These are phyloP conservation scores for Blastobotrys arbuscula DNA, from an alignment of 1,139 yeast species.

Conservation along the genomic window DNA sequence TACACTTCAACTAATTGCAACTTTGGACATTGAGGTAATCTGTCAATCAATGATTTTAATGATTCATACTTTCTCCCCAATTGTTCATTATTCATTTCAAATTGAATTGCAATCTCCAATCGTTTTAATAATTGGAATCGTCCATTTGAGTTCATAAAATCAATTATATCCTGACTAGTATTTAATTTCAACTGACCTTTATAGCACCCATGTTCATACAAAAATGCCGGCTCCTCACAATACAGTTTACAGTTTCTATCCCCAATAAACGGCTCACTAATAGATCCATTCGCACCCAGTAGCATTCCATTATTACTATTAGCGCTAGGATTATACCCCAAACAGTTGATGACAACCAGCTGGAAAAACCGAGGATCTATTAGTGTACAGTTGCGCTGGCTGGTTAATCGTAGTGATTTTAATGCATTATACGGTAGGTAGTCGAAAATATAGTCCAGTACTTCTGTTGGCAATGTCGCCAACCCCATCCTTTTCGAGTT, in stretches of 20 bases:
- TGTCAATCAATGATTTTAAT: background rate
- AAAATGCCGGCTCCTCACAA: slow-evolving; percentile 5
- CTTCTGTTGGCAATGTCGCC: slow-evolving; percentile 6
- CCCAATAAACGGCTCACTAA: slow-evolving; percentile 1
- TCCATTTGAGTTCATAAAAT: background rate
- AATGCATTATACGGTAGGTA: slow-evolving; percentile 1
- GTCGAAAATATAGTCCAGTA: slow-evolving; percentile 4
- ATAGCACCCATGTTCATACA: slow-evolving; percentile 7
- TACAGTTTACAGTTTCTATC: slow-evolving; percentile 1
- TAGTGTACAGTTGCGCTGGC: background rate
- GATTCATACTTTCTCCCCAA: background rate
- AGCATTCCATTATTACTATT: background rate
- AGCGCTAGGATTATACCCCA: background rate
- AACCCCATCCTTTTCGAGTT: background rate
- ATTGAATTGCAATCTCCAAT: background rate
- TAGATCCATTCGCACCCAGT: background rate
- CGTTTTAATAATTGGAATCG: background rate
- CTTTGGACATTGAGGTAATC: background rate
- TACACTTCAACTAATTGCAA: slow-evolving; percentile 2
- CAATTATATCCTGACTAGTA: background rate
- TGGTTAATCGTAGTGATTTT: background rate
- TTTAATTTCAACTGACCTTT: background rate
- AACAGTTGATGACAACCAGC: background rate
- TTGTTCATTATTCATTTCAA: background rate
- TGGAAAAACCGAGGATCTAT: slow-evolving; percentile 1